Evolutionary conservation across 331 rosid genomes (phyloP).

Genomic region (Malus hybrid): DNA sequence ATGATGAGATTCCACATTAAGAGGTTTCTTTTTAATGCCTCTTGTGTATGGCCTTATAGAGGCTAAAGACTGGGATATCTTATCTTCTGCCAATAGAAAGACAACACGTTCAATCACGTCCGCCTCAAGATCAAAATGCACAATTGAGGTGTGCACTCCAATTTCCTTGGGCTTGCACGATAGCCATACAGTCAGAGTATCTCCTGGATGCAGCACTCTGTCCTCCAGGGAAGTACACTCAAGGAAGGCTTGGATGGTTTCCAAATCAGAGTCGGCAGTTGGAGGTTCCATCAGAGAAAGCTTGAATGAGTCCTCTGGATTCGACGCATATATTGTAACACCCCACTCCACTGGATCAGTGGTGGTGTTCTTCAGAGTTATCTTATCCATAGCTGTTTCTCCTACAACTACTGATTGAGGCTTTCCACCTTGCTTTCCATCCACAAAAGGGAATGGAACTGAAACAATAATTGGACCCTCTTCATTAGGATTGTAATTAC

Average conservation of each 20-base stretch:
- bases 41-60: slow-evolving; percentile 53
- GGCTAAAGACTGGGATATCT: slow-evolving; percentile 63
- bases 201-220: slow-evolving; percentile 74
- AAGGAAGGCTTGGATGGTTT: slow-evolving; percentile 28
- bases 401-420: slow-evolving; percentile 61
- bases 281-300: slow-evolving; percentile 83
- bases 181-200: slow-evolving; percentile 62
- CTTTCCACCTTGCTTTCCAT: slow-evolving; percentile 53
- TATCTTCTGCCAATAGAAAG: slow-evolving; percentile 79
- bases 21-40: slow-evolving; percentile 43
- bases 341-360: slow-evolving; percentile 64
- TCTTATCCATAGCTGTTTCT: slow-evolving; percentile 40
- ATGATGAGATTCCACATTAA: slow-evolving; percentile 30
- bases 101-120: slow-evolving; percentile 64
- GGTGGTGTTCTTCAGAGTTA: slow-evolving; percentile 66
- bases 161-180: slow-evolving; percentile 84
- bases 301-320: slow-evolving; percentile 62
- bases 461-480: slow-evolving; percentile 58
- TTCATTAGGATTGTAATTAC: slow-evolving; percentile 43
- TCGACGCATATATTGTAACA: slow-evolving; percentile 69
- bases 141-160: slow-evolving; percentile 58
- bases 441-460: slow-evolving; percentile 55
- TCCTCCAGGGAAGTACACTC: slow-evolving; percentile 67
- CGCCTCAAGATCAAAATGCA: slow-evolving; percentile 70
- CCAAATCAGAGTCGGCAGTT: slow-evolving; percentile 25